phyloP scores from a whole-genome alignment of 75 land plant genomes.

The Chamaecyparis obtusa region DNA sequence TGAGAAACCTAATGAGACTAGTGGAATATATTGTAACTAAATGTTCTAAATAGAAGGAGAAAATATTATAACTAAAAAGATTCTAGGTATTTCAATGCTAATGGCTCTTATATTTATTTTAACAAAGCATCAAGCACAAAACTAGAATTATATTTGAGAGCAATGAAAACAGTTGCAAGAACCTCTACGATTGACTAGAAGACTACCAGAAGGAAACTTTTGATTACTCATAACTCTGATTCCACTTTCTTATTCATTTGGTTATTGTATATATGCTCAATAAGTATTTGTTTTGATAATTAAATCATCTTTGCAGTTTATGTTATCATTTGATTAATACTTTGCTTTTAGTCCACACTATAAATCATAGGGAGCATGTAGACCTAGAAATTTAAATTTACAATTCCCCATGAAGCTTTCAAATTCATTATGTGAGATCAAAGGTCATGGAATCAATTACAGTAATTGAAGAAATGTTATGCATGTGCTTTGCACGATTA shows the following conservation, averaged over 20 bases:
- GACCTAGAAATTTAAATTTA: not conserved
- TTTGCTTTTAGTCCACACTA: not conserved
- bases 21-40: too few species aligned
- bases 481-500: not conserved
- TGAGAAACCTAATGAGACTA: too few species aligned
- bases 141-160: not conserved
- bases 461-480: not conserved
- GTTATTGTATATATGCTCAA: not conserved
- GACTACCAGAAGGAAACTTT: not conserved
- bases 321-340: not conserved
- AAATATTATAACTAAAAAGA: too few species aligned
- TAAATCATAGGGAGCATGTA: not conserved
- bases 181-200: not conserved
- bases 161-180: not conserved
- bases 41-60: too few species aligned
- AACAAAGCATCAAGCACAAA: not conserved
- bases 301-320: not conserved
- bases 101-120: not conserved
- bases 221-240: not conserved
- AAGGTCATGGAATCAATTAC: not conserved
- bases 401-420: not conserved
- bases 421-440: not conserved
- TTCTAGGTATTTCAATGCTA: too few species aligned
- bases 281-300: not conserved
- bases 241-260: not conserved